Base-by-base conservation (phyloP, 192 early-diverging fungal species). In the Coemansia sp. region DNA sequence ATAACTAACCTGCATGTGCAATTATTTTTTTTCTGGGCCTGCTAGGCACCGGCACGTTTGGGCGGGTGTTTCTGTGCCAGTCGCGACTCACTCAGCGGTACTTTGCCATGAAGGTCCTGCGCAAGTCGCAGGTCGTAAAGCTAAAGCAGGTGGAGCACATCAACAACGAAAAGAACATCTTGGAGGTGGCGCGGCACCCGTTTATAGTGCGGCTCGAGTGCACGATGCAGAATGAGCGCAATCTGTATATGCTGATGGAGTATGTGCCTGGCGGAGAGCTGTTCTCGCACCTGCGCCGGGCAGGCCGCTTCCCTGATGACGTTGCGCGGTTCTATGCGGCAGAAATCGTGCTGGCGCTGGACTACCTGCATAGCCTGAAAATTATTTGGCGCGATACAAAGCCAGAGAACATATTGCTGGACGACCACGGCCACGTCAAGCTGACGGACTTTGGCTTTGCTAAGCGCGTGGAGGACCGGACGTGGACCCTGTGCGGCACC, bases 241-340 rank as follows among this genome's bases (percentile, higher is more conserved):
- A 97, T 73, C 86, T 99, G 36, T 99, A 99, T 79, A 84, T 99
- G 33, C 94, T 95, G 0, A 82, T 99, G 56, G 95, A 92, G 31
- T 99, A 93, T 74, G 89, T 97, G 58, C 96, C 95, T 74, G 96
- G 96, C 26, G 96, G 96, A 45, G 96, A 99, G 79, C 86, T 99
- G 39, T 98, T 98, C 82, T 93, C 94, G 67, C 95, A 96, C 66
- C 82, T 98, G 69, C 94, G 94, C 70, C 84, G 89, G 59, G 95
- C 94, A 71, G 91, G 90, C 16, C 85, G 89, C 26, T 97, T 98
- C 60, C 87, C 88, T 73, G 92, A 95, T 67, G 90, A 92, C 63
- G 86, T 91, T 16, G 90, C 93, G 38, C 89, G 92, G 67, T 98
- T 96, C 76, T 99, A 99, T 63, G 90, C 94, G 6, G 93, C 93